Evolutionary conservation across 108 stramenopile genomes (phyloP), one percentile per base, ranked within the genome.

Genomic region (Stephanodiscus triporus): DNA sequence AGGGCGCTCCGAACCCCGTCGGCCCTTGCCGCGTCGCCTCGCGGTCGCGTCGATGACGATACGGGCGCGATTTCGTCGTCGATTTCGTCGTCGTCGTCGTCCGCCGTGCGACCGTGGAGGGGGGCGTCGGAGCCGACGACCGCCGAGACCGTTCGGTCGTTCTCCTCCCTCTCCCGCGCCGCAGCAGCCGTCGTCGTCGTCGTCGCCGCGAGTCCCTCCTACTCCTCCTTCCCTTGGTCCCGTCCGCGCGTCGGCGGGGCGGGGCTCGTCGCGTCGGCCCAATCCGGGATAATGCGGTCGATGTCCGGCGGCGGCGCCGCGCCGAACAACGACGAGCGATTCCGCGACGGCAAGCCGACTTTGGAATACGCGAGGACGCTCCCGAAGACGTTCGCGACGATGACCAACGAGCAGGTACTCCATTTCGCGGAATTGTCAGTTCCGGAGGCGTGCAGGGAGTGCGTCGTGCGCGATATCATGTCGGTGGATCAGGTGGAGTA

Each of bases 391-490:
- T 80, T 69, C 59, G 73, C 78, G 9, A 51, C 73, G 19, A 75
- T 80, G 78, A 50, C 73, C 8, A 68, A 80, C 38, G 78, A 80
- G 17, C 78, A 80, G 40, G n/a, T 75, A 23, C 7, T 75, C 3
- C 73, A 70, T 14, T 75, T 80, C 32, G 67, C 68, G 9, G 57
- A 68, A 34, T 40, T 70, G 73, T 38, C 43, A 20, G 23, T 80
- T 9, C 74, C 74, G 3, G 78, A 75, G 54, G 78, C 78, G 17
- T 75, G 78, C 50, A 47, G 78, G 58, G 78, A 80, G 59, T 75
- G 74, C 37, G 38, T 80, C 14, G 47, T 80, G 1, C 20, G 78
- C 20, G 74, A 80, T 30, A 42, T 80, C 23, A 80, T 80, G 78
- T 26, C 55, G 57, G 78, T 80, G 27, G 78, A 80, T 68, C 48